These are phyloP conservation scores for Colletotrichum orbiculare DNA, from an alignment of 2,329 filamentous ascomycete genomes.

Conservation along the genomic window DNA sequence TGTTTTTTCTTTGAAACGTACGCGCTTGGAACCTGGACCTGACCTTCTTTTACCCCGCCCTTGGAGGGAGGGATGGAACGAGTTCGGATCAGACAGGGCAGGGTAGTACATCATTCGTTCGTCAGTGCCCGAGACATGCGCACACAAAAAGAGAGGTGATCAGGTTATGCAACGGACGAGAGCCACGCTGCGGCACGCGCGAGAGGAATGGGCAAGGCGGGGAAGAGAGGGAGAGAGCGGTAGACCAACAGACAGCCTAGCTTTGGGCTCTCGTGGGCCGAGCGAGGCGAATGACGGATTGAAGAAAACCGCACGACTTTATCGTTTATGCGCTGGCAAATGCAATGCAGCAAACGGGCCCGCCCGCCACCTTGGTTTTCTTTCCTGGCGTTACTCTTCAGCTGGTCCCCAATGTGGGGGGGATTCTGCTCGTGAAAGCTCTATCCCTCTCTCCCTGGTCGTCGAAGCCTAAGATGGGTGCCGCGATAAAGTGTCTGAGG, in stretches of 20 bases:
- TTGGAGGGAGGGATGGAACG: neutral
- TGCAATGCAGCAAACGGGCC: constrained; percentile 13
- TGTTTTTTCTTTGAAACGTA: constrained; percentile 21
- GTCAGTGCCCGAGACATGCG: too few relatives aligned
- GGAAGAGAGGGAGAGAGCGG: too few relatives aligned
- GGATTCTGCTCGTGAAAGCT: neutral
- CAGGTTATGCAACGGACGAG: too few relatives aligned
- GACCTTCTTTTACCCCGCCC: constrained; percentile 27
- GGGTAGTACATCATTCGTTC: too few relatives aligned
- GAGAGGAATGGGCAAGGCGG: too few relatives aligned
- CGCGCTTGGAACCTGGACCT: neutral
- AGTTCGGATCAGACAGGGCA: too few relatives aligned
- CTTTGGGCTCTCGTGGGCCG: constrained; percentile 20
- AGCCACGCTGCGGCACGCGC: too few relatives aligned
- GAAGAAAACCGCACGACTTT: neutral
- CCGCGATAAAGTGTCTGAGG: neutral
- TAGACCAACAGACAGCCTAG: neutral
- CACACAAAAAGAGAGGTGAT: too few relatives aligned
- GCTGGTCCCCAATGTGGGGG: constrained; percentile 9
- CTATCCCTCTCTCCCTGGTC: too few relatives aligned
- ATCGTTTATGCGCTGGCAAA: constrained; percentile 1
- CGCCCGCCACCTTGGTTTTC: constrained; percentile 12
- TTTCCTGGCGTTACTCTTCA: too few relatives aligned
- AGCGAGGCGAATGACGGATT: constrained; percentile 14
- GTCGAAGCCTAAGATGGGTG: too few relatives aligned